phyloP scores from a whole-genome alignment of 2,329 filamentous ascomycete species.

The Tolypocladium inflatum region DNA sequence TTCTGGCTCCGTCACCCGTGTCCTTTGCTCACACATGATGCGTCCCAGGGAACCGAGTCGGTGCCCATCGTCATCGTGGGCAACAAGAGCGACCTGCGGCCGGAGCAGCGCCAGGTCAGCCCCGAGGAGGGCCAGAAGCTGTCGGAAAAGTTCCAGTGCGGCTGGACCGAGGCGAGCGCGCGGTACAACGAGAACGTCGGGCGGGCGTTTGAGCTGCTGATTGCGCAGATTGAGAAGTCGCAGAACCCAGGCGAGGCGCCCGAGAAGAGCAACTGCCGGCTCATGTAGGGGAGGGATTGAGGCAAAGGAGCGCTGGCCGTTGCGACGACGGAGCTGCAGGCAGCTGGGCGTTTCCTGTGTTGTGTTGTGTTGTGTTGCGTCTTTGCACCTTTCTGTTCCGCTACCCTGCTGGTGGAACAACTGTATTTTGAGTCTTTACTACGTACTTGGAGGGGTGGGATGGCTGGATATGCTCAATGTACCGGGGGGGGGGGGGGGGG shows the following conservation, averaged over 20 bases:
- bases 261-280: conserved; percentile 66
- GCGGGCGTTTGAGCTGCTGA: conserved; percentile 88
- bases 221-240: conserved; percentile 88
- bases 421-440: not conserved
- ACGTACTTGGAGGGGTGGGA: not conserved
- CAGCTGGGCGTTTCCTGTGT: not conserved
- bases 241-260: conserved; percentile 82
- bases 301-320: not conserved
- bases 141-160: conserved; percentile 80
- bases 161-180: conserved; percentile 90
- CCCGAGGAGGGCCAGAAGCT: conserved; percentile 77
- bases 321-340: conserved; percentile 1
- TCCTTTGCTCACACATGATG: not conserved
- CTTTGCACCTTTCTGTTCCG: not conserved
- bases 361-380: not conserved
- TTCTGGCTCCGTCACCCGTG: not conserved
- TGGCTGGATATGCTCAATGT: not conserved
- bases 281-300: conserved; percentile 57
- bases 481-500: no score
- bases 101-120: conserved; percentile 86
- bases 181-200: conserved; percentile 89
- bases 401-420: not conserved
- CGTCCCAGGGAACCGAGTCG: conserved; percentile 71
- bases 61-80: conserved; percentile 92
- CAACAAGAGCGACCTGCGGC: conserved; percentile 91